Percentiles rank a stretch among this genome's conserved stretches.
These are phyloP conservation scores for Tulasnella sp. DNA, from an alignment of 768 basidiomycete genomes.

Conservation along the genomic window DNA sequence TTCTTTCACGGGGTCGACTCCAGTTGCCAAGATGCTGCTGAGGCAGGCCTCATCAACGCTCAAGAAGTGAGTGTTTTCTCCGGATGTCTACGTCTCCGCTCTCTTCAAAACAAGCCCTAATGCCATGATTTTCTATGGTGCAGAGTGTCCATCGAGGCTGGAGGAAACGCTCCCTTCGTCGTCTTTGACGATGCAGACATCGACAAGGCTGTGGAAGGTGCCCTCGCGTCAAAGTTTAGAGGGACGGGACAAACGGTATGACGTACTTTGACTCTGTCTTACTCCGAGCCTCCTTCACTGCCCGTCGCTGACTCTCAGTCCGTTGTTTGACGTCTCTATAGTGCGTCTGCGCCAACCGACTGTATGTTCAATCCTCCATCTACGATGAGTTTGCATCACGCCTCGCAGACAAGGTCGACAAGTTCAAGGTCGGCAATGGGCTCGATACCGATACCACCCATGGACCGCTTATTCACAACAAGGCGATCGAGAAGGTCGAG, in stretches of 20 bases:
- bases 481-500: conserved; percentile 75
- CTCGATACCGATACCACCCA: conserved; percentile 78
- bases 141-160: conserved; percentile 70
- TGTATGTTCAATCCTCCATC: conserved; percentile 82
- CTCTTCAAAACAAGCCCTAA: background rate
- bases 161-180: conserved; percentile 93
- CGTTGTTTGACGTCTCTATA: background rate
- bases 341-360: conserved; percentile 79
- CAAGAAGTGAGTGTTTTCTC: conserved; percentile 53
- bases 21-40: conserved; percentile 66
- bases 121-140: background rate
- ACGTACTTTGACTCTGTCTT: no score
- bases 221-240: conserved; percentile 70
- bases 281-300: no score
- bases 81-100: background rate
- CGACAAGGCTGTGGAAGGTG: conserved; percentile 79
- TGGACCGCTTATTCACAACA: conserved; percentile 84
- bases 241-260: conserved; percentile 58
- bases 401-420: conserved; percentile 69
- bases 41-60: conserved; percentile 61
- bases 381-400: conserved; percentile 88
- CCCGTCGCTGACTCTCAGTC: conserved; percentile 17
- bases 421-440: conserved; percentile 83
- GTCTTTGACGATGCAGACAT: conserved; percentile 95
- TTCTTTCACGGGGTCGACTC: conserved; percentile 81